Evolutionary conservation across 805 yeast species (phyloP).

Genomic region (Komagataella ulmi): DNA sequence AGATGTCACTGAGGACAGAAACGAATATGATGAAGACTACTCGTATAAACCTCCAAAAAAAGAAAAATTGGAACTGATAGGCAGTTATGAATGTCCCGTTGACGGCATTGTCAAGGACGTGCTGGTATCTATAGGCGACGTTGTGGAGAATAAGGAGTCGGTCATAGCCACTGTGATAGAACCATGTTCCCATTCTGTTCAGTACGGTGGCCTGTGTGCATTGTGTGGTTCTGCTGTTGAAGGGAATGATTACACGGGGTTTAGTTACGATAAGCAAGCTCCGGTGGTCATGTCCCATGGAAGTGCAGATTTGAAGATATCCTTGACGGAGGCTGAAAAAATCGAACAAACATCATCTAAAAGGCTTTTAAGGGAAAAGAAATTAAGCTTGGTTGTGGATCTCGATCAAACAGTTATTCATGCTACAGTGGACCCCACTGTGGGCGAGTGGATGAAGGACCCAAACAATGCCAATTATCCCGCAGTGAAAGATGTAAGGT

Average conservation of each 20-base stretch:
- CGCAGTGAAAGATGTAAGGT: slow-evolving; percentile 68
- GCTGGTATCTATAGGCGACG: slow-evolving; percentile 43
- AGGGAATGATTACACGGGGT: slow-evolving; percentile 64
- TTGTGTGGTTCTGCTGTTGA: slow-evolving; percentile 75
- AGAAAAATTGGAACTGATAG: slow-evolving; percentile 50
- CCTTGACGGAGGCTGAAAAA: slow-evolving; percentile 74
- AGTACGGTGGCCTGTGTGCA: slow-evolving; percentile 91
- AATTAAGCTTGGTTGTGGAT: slow-evolving; percentile 86
- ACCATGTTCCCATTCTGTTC: slow-evolving; percentile 86
- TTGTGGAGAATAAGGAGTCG: slow-evolving; percentile 31
- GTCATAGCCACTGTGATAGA: slow-evolving; percentile 50
- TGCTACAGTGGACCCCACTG: slow-evolving; percentile 95
- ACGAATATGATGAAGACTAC: slow-evolving; percentile 16
- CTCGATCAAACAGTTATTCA: slow-evolving; percentile 95
- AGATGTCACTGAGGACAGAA: slow-evolving; percentile 29
- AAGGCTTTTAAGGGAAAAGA: slow-evolving; percentile 45
- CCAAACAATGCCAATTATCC: slow-evolving; percentile 74
- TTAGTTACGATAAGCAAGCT: slow-evolving; percentile 57
- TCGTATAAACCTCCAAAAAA: slow-evolving; percentile 21
- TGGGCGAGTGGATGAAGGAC: slow-evolving; percentile 91
- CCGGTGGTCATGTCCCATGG: slow-evolving; percentile 86
- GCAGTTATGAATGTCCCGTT: slow-evolving; percentile 72
- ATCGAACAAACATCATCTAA: slow-evolving; percentile 59
- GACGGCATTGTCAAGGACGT: slow-evolving; percentile 52
- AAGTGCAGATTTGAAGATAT: slow-evolving; percentile 69